These are phyloP conservation scores for Pseudogymnoascus sp. DNA, from an alignment of 2,329 filamentous ascomycete genomes.

Conservation along the genomic window DNA sequence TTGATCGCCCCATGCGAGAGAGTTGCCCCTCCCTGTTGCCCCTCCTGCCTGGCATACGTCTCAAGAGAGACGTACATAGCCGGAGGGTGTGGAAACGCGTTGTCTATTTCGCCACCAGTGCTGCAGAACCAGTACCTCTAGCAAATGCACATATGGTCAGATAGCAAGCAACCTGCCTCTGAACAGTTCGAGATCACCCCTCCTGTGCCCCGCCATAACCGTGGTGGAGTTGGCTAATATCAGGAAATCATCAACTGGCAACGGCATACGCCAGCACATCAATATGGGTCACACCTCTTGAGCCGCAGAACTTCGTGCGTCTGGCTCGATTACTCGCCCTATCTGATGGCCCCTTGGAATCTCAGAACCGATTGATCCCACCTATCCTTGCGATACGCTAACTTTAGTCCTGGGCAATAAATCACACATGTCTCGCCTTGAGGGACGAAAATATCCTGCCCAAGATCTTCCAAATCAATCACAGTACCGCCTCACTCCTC, in stretches of 20 bases:
- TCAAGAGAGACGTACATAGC: constrained; percentile 1
- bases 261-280: constrained; percentile 83
- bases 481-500: constrained; percentile 30
- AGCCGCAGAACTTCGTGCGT: constrained; percentile 49
- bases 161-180: constrained; percentile 17
- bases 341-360: constrained; percentile 29
- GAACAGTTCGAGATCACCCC: constrained; percentile 28
- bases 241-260: constrained; percentile 68
- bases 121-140: constrained; percentile 26
- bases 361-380: constrained; percentile 24
- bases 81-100: constrained; percentile 8
- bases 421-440: constrained; percentile 56
- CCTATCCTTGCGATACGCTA: constrained; percentile 29
- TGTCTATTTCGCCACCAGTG: constrained; percentile 26
- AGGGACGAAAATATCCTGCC: constrained; percentile 36
- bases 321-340: constrained; percentile 32
- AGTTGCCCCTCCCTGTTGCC: background rate
- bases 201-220: constrained; percentile 34
- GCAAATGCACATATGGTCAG: constrained; percentile 24
- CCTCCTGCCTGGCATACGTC: background rate
- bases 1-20: background rate
- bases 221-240: constrained; percentile 57
- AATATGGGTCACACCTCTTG: constrained; percentile 60
- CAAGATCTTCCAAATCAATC: constrained; percentile 27
- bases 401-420: constrained; percentile 44